These are phyloP conservation scores for Cyamopsis tetragonoloba DNA, from an alignment of 306 rosid genomes.

Conservation along the genomic window DNA sequence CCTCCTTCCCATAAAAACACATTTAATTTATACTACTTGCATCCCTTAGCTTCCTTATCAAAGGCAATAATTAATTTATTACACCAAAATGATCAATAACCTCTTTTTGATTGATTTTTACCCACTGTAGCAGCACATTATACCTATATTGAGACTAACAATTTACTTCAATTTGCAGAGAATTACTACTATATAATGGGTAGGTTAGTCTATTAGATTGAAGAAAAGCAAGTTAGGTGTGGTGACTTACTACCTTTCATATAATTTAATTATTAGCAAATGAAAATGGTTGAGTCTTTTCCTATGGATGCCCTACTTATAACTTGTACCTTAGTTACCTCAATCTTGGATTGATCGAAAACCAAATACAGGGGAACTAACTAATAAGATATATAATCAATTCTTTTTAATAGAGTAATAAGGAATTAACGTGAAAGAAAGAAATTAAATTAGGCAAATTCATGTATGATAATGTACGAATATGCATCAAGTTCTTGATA, in stretches of 20 bases:
- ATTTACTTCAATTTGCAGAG: neutral
- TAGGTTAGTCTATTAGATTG: slow-evolving; percentile 8
- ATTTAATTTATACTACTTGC: no score
- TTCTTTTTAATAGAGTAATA: no score
- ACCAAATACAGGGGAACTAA: neutral
- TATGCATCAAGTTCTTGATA: neutral
- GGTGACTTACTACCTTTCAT: slow-evolving; percentile 32
- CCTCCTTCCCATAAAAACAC: neutral
- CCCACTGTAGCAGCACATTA: neutral
- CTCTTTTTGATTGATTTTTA: neutral
- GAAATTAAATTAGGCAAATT: neutral
- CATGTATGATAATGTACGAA: neutral
- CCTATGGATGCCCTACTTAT: slow-evolving; percentile 13
- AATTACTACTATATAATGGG: neutral
- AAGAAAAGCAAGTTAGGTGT: slow-evolving; percentile 18
- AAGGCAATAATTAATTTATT: slow-evolving; percentile 12
- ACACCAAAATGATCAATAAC: neutral
- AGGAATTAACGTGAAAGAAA: neutral
- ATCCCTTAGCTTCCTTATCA: slow-evolving; percentile 23
- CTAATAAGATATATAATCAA: no score
- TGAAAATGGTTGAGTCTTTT: slow-evolving; percentile 30
- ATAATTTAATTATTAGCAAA: neutral
- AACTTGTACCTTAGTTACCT: neutral
- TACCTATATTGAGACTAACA: neutral
- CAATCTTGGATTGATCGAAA: neutral